A percentile compares a stretch with the other conserved stretches of the same genome.
Evolutionary conservation across 2,329 filamentous ascomycete genomes (phyloP).

Genomic region (Graphilbum ipis-grandicollis): DNA sequence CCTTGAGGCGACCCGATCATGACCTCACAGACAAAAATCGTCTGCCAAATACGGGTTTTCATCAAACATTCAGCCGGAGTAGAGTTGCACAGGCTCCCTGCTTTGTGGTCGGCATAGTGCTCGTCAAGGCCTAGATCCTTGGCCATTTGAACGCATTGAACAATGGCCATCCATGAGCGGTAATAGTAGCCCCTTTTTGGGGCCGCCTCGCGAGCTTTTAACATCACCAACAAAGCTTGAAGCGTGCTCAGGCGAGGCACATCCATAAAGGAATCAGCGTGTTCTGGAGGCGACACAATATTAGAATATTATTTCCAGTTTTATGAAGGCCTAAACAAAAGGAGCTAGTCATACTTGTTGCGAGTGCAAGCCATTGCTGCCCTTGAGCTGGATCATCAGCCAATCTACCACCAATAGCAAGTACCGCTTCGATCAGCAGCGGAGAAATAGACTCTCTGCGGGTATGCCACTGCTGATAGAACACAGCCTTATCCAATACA

Average conservation of each 20-base stretch:
- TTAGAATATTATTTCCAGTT: background rate
- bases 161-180: constrained; percentile 90
- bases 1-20: constrained; percentile 93
- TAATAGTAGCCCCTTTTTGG: constrained; percentile 93
- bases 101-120: constrained; percentile 63
- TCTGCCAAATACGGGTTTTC: constrained; percentile 81
- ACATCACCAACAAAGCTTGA: constrained; percentile 69
- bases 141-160: constrained; percentile 82
- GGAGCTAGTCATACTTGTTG: constrained; percentile 46
- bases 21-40: constrained; percentile 66
- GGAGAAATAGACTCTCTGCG: constrained; percentile 76
- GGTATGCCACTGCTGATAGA: constrained; percentile 81
- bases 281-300: constrained; percentile 32
- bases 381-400: constrained; percentile 72
- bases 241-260: constrained; percentile 79
- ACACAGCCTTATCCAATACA: constrained; percentile 63
- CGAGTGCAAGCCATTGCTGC: constrained; percentile 83
- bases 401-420: constrained; percentile 72
- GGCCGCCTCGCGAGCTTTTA: constrained; percentile 83
- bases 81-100: constrained; percentile 52
- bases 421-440: constrained; percentile 73
- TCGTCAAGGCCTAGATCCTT: constrained; percentile 83
- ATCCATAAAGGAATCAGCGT: constrained; percentile 88
- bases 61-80: constrained; percentile 60
- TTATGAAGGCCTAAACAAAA: background rate